phyloP scores from a whole-genome alignment of 306 rosid species.

The Prunus mongolica region DNA sequence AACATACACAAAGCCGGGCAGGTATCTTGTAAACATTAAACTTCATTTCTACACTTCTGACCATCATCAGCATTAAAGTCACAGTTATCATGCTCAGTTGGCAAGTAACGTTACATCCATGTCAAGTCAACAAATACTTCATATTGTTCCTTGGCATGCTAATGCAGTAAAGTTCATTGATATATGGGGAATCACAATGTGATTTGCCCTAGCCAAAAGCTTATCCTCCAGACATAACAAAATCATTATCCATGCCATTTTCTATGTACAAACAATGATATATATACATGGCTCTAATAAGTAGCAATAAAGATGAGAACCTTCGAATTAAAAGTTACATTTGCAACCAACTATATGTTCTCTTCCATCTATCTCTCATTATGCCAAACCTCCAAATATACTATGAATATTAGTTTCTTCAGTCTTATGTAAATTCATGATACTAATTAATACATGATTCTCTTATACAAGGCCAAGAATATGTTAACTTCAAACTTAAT shows the following conservation, averaged over 20 bases:
- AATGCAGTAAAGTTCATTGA: neutral
- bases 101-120: neutral
- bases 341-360: neutral
- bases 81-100: neutral
- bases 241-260: neutral
- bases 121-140: neutral
- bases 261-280: neutral
- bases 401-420: neutral
- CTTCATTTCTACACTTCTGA: neutral
- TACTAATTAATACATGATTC: neutral
- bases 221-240: neutral
- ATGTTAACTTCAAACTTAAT: neutral
- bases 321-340: neutral
- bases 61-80: neutral
- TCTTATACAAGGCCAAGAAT: neutral
- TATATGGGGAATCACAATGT: neutral
- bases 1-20: neutral
- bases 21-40: neutral
- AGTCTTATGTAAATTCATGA: neutral
- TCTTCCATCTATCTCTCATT: neutral
- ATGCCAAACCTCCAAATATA: neutral
- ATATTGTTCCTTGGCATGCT: neutral
- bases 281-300: neutral
- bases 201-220: neutral
- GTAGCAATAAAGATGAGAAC: neutral